Base-by-base conservation (phyloP, 176 grass and related monocot species). In the Alopecurus myosuroides region DNA sequence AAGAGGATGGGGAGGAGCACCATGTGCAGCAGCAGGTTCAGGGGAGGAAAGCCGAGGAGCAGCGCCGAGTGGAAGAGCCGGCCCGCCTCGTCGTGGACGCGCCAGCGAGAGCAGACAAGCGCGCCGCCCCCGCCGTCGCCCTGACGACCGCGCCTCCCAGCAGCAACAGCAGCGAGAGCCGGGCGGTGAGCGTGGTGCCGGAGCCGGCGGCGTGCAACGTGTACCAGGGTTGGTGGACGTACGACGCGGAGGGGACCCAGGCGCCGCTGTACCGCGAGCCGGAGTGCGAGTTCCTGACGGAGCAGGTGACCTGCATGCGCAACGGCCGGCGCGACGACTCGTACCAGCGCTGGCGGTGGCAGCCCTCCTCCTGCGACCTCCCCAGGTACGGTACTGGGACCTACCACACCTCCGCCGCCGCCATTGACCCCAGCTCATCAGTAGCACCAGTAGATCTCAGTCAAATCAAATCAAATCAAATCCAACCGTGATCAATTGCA, bases 261-360 rank as follows among this genome's bases (percentile, higher is more conserved):
- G 69, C 62, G 77, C 88, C 88, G 70, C 61, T 97, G 48, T 97
- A 97, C 82, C 58, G 30, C 2, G 94, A 97, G 74, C n/a, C 62
- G 11, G 83, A 91, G 78, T 98, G 95, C 86, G 88, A 89, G 86
- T 98, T 93, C 83, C 90, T 98, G 30, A 95, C 95, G 23, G 95
- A 98, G 90, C 95, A 98, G 85, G 95, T 95, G 4, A 98, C 95
- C 42, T 98, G 95, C 88, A 98, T 95, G 90, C 88, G 92, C 80
- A 98, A 98, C 72, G 95, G 92, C 20, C 87, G 95, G 41, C 89
- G 84, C 69, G 87, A 95, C 87, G 95, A 93, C 76, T 77, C 82
- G 14, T 93, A 91, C 85, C 94, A 97, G 84, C 86, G 88, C 81
- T 97, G 94, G 94, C 78, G 94, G 0, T 97, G 94, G 94, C 94